Evolutionary conservation across 129 eudicot species (phyloP).

Genomic region (Chrysanthemum lavandulifolium): DNA sequence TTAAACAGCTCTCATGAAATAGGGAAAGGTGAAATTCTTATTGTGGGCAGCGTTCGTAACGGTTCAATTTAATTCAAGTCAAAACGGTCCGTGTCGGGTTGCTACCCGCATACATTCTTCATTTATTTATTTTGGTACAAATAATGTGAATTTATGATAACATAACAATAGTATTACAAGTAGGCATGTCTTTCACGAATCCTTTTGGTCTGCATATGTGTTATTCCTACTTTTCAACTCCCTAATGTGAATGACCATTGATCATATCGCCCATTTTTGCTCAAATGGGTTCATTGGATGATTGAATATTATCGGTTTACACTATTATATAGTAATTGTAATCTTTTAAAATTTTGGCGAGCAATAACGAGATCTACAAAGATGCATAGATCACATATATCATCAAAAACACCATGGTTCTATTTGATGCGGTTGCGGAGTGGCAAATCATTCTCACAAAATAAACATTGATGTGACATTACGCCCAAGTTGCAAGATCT

Average conservation of each 20-base stretch:
- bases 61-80: too few species aligned
- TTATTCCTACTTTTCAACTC: background rate
- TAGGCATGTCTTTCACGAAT: background rate
- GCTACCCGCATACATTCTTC: too few species aligned
- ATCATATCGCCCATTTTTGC: background rate
- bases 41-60: too few species aligned
- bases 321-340: background rate
- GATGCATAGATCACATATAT: constrained; percentile 62
- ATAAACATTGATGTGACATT: constrained; percentile 54
- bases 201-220: background rate
- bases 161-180: background rate
- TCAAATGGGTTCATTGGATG: constrained; percentile 2
- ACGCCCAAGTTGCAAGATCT: constrained; percentile 75
- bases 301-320: background rate
- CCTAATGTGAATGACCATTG: background rate
- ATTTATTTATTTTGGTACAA: too few species aligned
- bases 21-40: background rate
- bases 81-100: too few species aligned
- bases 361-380: constrained; percentile 84
- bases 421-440: constrained; percentile 58
- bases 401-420: constrained; percentile 52
- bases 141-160: too few species aligned
- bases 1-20: background rate
- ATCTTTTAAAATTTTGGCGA: constrained; percentile 33
- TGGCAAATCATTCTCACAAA: constrained; percentile 80